Evolutionary conservation across 768 basidiomycete species (phyloP).

Genomic region (Termitomyces sp.): DNA sequence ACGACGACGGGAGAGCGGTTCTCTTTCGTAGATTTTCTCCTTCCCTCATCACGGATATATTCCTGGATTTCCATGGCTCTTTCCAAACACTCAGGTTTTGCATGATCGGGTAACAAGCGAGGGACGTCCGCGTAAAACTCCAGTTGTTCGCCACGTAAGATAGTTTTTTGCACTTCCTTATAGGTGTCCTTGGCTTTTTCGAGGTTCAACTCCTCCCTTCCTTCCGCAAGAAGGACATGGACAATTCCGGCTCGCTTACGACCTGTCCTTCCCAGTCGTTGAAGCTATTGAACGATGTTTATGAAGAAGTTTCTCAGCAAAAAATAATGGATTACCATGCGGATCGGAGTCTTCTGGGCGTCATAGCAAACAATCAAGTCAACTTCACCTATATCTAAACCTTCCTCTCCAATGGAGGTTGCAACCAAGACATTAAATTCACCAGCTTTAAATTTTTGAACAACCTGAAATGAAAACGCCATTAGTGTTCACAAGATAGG

Average conservation of each 20-base stretch:
- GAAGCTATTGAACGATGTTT: constrained; percentile 51
- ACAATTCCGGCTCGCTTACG: constrained; percentile 86
- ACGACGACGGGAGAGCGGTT: constrained; percentile 23
- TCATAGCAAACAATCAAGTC: constrained; percentile 97
- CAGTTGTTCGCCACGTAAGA: constrained; percentile 78
- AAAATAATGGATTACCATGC: constrained; percentile 57
- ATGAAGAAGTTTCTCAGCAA: background rate
- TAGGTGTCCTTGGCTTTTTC: constrained; percentile 84
- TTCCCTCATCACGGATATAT: constrained; percentile 49
- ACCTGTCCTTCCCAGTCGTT: constrained; percentile 93
- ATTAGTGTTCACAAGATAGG: background rate
- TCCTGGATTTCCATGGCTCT: constrained; percentile 79
- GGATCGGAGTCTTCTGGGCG: constrained; percentile 91
- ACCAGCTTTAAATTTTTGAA: constrained; percentile 81
- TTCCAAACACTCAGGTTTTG: constrained; percentile 74
- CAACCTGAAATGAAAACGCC: constrained; percentile 48
- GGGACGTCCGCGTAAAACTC: constrained; percentile 93
- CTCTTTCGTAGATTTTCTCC: constrained; percentile 28
- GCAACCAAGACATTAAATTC: constrained; percentile 91
- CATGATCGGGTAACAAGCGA: constrained; percentile 72
- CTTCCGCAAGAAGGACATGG: constrained; percentile 87
- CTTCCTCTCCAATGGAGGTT: constrained; percentile 97
- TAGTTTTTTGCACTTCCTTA: constrained; percentile 82
- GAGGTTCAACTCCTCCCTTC: constrained; percentile 87
- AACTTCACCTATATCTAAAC: constrained; percentile 95